Evolutionary conservation across 805 yeast species (phyloP).

Genomic region (Ogataea methanolica): DNA sequence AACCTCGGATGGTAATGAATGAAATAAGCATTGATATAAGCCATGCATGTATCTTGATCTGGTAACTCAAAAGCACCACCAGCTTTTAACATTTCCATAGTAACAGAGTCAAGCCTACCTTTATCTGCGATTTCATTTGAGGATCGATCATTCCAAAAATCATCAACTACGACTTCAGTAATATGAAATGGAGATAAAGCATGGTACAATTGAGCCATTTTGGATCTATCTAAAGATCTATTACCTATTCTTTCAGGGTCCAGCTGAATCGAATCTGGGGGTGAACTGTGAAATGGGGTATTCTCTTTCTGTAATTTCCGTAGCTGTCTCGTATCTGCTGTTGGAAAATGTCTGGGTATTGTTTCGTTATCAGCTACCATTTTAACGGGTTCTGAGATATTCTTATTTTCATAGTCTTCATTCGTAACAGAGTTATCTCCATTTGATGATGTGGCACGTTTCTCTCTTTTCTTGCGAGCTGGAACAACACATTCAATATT

Average conservation of each 20-base stretch:
- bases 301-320: not conserved
- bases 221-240: not conserved
- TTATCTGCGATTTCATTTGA: not conserved
- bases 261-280: not conserved
- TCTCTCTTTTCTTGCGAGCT: conserved; percentile 1
- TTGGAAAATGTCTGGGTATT: too few relatives aligned
- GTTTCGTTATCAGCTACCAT: too few relatives aligned
- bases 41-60: conserved; percentile 48
- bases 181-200: not conserved
- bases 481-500: conserved; percentile 1
- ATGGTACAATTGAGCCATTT: conserved; percentile 1
- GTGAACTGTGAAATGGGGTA: not conserved
- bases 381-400: too few relatives aligned
- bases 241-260: not conserved
- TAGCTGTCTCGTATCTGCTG: too few relatives aligned
- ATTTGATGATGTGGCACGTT: not conserved
- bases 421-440: too few relatives aligned
- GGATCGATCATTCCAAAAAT: conserved; percentile 1
- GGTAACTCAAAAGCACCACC: conserved; percentile 70
- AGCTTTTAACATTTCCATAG: conserved; percentile 55
- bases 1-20: conserved; percentile 58
- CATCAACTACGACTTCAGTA: not conserved
- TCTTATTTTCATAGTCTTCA: not conserved
- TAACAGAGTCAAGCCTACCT: conserved; percentile 29
- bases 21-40: conserved; percentile 54